phyloP scores from a whole-genome alignment of 352 stramenopile species.

The Phytophthora aleatoria region DNA sequence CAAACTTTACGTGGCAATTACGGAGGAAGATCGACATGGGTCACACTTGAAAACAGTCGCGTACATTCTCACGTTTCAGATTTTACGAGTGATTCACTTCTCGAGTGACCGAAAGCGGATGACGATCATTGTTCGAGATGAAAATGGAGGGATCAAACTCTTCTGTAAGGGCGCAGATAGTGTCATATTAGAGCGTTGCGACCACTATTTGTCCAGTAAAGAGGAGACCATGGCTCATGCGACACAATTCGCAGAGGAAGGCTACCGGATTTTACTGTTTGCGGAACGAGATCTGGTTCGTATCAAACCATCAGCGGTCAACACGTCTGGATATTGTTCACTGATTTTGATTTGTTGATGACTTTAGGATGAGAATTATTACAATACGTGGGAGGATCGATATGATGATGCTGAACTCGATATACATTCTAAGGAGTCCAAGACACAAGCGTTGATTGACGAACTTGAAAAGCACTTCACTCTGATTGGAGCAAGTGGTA shows the following conservation, averaged over 20 bases:
- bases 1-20: conserved; percentile 63
- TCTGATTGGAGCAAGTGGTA: conserved; percentile 86
- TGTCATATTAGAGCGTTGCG: conserved; percentile 75
- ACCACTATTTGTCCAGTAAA: conserved; percentile 60
- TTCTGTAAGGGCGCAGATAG: conserved; percentile 86
- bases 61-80: conserved; percentile 68
- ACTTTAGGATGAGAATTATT: conserved; percentile 66
- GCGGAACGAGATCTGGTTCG: conserved; percentile 74
- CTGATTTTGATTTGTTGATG: not conserved
- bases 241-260: conserved; percentile 82
- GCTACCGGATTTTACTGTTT: conserved; percentile 87
- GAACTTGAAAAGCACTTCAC: conserved; percentile 87
- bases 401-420: conserved; percentile 78
- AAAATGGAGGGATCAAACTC: conserved; percentile 57
- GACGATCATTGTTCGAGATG: conserved; percentile 77
- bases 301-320: not conserved
- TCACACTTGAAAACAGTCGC: conserved; percentile 70
- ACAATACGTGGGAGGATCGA: conserved; percentile 62
- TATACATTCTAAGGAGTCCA: conserved; percentile 66
- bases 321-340: not conserved
- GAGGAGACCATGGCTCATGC: conserved; percentile 74
- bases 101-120: conserved; percentile 85
- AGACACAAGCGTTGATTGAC: conserved; percentile 59
- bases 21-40: conserved; percentile 58
- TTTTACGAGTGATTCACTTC: conserved; percentile 76